phyloP scores from a whole-genome alignment of 2,329 filamentous ascomycete genomes.

The Calonectria montana region DNA sequence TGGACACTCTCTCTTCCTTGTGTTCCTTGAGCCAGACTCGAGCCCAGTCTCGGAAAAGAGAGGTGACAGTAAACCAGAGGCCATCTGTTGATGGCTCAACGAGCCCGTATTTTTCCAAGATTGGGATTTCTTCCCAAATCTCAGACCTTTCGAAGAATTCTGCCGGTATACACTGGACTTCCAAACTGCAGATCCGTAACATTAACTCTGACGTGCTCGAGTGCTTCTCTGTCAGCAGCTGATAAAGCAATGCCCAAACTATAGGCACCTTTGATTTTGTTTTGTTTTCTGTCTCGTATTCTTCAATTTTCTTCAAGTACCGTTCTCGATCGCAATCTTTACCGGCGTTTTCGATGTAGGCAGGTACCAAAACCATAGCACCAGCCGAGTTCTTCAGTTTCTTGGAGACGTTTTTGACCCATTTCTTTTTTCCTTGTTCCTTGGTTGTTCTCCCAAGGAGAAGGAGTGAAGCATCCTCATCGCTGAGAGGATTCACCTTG shows the following conservation, averaged over 20 bases:
- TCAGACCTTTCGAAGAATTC: not conserved
- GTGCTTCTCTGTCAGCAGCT: not conserved
- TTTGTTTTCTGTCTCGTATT: not conserved
- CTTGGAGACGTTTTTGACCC: not conserved
- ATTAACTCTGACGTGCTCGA: not conserved
- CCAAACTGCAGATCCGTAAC: conserved; percentile 12
- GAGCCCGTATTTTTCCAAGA: conserved; percentile 3
- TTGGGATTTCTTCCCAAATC: not conserved
- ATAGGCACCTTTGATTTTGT: not conserved
- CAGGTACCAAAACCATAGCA: conserved; percentile 1
- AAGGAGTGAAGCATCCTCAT: conserved; percentile 10
- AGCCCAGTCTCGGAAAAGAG: not conserved
- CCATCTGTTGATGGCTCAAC: conserved; percentile 12
- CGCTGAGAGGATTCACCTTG: not conserved
- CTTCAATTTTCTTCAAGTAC: not conserved
- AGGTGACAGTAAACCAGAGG: not conserved
- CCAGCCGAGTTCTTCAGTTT: not conserved
- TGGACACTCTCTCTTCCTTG: not conserved
- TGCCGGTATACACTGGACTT: conserved; percentile 9
- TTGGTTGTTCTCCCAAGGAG: conserved; percentile 1
- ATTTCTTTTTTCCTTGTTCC: not conserved
- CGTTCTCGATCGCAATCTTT: not conserved
- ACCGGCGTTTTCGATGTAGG: not conserved
- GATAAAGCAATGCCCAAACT: not conserved
- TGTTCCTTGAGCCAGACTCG: not conserved